Base-by-base conservation (phyloP, 2,329 filamentous ascomycete genomes). In the Neopestalotiopsis sp. region DNA sequence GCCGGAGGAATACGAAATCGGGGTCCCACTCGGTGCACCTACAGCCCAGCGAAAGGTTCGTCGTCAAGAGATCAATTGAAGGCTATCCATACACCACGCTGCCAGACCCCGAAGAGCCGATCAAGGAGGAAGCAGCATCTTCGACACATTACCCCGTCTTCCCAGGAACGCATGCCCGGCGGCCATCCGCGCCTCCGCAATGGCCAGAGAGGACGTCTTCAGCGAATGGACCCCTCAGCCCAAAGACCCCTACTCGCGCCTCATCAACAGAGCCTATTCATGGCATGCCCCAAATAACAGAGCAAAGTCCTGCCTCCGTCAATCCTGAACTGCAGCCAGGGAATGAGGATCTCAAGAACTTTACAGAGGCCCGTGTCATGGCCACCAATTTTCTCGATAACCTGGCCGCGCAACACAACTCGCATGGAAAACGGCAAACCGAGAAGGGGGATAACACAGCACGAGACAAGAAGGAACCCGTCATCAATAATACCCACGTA, bases 131-230 rank as follows among this genome's bases (percentile, higher is more conserved):
- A n/a, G 67, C 74, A 20, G 73, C 70, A 66, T 71, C 70, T 45
- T 70, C 73, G 38, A 74, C 74, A 9, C 73, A 74, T 61, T 73
- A 74, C 65, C 73, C 72, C 10, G 61, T 74, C 34, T 70, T 69
- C 57, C 69, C 71, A 13, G 45, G 67, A 17, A 32, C 64, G 40
- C 68, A 24, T 57, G 28, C 68, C 24, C 49, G 61, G 24, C 49
- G 17, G 20, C 10, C 32, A 13, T 40, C 62, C 5, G 49, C 56
- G 42, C 69, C 53, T 10, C 65, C 57, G 30, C 67, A 53, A 38
- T 74, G 73, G 74, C 73, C 69, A 24, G 71, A 72, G 64, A 71
- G 71, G 40, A 72, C 30, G 28, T 74, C 73, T 28, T 76, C 71
- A 24, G 73, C 69, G 24, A 28, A 28, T 68, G 67, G 45, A 3